Conservation (phyloP, 2,329 filamentous ascomycete species). For the Aspergillus spinulosporus region DNA sequence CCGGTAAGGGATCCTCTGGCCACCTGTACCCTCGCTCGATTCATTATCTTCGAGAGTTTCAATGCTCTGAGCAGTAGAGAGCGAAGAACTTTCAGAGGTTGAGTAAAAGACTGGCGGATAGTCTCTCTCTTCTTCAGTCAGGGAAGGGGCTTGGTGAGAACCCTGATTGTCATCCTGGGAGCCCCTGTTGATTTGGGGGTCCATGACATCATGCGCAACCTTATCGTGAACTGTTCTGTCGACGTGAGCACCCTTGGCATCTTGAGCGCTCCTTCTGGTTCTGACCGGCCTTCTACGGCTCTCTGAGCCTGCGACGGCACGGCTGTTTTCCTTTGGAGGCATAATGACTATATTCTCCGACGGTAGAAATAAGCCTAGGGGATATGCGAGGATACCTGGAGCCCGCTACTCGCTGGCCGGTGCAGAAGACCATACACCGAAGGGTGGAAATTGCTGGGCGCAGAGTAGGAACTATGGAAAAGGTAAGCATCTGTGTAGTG, state of each 20-base stretch:
- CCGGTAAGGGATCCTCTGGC: neutral
- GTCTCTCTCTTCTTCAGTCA: no score
- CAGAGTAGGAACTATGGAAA: neutral
- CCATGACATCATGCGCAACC: neutral
- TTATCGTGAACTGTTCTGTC: neutral
- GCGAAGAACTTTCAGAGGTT: no score
- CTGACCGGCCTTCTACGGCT: neutral
- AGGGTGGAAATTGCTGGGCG: neutral
- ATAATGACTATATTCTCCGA: neutral
- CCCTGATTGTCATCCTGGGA: no score
- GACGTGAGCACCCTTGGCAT: no score
- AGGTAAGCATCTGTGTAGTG: neutral
- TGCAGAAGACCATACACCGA: neutral
- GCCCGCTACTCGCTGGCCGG: neutral
- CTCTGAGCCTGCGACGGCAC: neutral
- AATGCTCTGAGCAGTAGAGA: no score
- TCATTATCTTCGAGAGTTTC: no score
- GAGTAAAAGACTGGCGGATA: no score
- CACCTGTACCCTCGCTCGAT: neutral
- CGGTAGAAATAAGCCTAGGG: neutral
- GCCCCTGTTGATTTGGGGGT: no score
- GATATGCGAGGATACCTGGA: neutral
- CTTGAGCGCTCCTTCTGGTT: neutral
- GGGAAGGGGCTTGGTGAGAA: no score
- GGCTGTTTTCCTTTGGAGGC: neutral